phyloP scores from a whole-genome alignment of 352 stramenopile genomes.

The Globisporangium recalcitrans region DNA sequence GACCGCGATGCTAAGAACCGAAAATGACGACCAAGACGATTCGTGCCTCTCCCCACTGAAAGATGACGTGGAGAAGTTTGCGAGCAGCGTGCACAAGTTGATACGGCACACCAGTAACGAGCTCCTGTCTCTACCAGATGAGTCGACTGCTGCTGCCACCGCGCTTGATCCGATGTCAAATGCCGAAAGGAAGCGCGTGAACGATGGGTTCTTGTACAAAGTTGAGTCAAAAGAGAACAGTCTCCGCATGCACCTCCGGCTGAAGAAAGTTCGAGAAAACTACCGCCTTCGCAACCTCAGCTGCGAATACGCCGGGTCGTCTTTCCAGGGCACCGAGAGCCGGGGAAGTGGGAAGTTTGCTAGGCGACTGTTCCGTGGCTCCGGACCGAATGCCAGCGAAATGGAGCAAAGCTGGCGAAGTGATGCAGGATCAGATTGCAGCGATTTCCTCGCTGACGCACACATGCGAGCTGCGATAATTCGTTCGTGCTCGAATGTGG shows the following conservation, averaged over 20 bases:
- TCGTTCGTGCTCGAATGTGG: conserved; percentile 56
- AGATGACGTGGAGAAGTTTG: conserved; percentile 69
- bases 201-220: conserved; percentile 47
- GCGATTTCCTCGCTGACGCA: conserved; percentile 69
- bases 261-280: conserved; percentile 62
- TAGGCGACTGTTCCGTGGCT: conserved; percentile 26
- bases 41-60: conserved; percentile 53
- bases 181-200: not conserved
- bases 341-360: conserved; percentile 27
- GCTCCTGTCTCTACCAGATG: not conserved
- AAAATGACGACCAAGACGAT: conserved; percentile 34
- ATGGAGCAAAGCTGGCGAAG: conserved; percentile 61
- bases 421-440: conserved; percentile 72
- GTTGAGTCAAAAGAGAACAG: conserved; percentile 64
- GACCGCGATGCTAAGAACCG: conserved; percentile 18
- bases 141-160: not conserved
- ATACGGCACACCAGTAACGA: conserved; percentile 20
- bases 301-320: conserved; percentile 45
- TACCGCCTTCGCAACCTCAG: conserved; percentile 66
- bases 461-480: conserved; percentile 77
- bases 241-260: conserved; percentile 64
- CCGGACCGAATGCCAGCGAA: conserved; percentile 21
- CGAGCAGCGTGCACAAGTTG: conserved; percentile 72
- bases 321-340: conserved; percentile 43
- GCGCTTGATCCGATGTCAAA: not conserved